Evolutionary conservation across 2,329 filamentous ascomycete genomes (phyloP).

Genomic region (Dactylellina parvicollis): DNA sequence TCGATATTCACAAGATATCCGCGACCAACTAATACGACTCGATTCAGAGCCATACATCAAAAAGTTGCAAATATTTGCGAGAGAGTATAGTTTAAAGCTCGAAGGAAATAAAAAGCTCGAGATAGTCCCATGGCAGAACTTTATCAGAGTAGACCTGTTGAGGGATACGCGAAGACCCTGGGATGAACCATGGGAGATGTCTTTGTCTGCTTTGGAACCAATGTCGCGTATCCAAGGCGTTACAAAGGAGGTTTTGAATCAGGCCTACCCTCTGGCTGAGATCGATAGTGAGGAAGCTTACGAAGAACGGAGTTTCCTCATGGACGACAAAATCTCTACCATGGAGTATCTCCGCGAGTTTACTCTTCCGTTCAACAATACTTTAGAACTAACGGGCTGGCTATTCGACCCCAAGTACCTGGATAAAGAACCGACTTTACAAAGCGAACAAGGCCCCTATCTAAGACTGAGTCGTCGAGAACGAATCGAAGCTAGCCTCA

Average conservation of each 20-base stretch:
- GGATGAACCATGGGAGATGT: slow-evolving; percentile 26
- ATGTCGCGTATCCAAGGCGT: slow-evolving; percentile 16
- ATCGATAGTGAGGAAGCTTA: slow-evolving; percentile 19
- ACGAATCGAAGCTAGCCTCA: slow-evolving; percentile 15
- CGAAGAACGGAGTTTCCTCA: neutral
- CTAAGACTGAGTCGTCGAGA: slow-evolving; percentile 11
- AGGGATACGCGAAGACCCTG: slow-evolving; percentile 8
- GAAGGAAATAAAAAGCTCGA: neutral
- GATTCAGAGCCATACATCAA: slow-evolving; percentile 9
- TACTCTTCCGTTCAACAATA: neutral
- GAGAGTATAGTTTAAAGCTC: neutral
- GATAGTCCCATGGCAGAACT: slow-evolving; percentile 20
- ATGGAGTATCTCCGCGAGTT: slow-evolving; percentile 31
- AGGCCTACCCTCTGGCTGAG: slow-evolving; percentile 19
- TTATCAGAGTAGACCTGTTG: slow-evolving; percentile 12
- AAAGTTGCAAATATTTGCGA: neutral
- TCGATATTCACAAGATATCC: slow-evolving; percentile 6
- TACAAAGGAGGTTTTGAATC: neutral
- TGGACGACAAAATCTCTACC: slow-evolving; percentile 14
- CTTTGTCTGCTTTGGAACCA: neutral
- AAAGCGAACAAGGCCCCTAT: neutral
- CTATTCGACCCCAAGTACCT: slow-evolving; percentile 6
- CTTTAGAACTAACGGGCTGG: slow-evolving; percentile 1
- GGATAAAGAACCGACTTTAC: neutral
- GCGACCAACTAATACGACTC: neutral